Evolutionary conservation across 2,329 filamentous ascomycete genomes (phyloP).

Genomic region (Penicillium sp.): DNA sequence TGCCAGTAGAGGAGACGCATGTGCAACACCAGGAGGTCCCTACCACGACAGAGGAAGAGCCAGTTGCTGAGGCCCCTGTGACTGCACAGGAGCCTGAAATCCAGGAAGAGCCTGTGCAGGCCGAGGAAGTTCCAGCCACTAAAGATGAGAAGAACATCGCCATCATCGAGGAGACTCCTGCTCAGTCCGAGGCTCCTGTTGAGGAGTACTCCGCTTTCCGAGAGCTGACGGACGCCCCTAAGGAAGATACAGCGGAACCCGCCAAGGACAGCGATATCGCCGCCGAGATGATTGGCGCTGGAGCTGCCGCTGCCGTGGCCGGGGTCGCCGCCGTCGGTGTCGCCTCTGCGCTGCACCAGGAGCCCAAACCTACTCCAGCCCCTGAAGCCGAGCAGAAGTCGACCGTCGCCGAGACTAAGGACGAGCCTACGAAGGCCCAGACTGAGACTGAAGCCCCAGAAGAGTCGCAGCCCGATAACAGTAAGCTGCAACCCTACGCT

Average conservation of each 20-base stretch:
- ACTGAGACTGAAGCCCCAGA: constrained; percentile 13
- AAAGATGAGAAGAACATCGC: constrained; percentile 11
- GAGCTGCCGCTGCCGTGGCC: constrained; percentile 25
- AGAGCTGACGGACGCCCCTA: neutral
- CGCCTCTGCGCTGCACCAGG: constrained; percentile 19
- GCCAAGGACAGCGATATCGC: constrained; percentile 21
- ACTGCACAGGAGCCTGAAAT: neutral
- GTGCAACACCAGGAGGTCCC: neutral
- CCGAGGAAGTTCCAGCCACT: neutral
- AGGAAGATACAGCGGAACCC: constrained; percentile 2
- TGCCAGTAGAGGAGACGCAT: constrained; percentile 1
- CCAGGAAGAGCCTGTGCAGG: neutral
- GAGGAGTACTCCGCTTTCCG: constrained; percentile 10
- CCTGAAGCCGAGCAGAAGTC: constrained; percentile 7
- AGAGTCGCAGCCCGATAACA: constrained; percentile 20
- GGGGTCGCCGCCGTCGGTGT: constrained; percentile 27
- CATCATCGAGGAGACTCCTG: constrained; percentile 8
- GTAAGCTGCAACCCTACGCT: constrained; percentile 21
- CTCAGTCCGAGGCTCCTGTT: neutral
- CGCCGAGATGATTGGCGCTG: constrained; percentile 26
- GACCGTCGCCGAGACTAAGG: constrained; percentile 1
- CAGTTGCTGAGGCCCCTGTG: neutral
- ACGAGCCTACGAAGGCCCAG: constrained; percentile 11
- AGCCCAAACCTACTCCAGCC: constrained; percentile 9
- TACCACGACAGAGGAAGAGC: neutral